Base-by-base conservation (phyloP, 495 filamentous ascomycete genomes). In the Emericellopsis terricola region DNA sequence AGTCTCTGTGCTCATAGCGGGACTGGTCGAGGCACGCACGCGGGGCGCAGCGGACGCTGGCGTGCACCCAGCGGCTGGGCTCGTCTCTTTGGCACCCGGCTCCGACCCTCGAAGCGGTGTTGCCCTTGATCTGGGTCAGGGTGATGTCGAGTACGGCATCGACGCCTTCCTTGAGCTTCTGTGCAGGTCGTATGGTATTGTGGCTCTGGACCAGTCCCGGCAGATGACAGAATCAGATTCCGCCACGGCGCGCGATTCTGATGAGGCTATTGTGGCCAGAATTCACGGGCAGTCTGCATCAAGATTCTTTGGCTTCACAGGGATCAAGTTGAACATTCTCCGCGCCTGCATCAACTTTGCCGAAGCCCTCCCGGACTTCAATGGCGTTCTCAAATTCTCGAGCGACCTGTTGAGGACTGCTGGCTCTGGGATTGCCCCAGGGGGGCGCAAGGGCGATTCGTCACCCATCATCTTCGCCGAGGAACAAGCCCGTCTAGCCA, bases 41-140 rank as follows among this genome's bases (percentile, higher is more conserved):
- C 66, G 83, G 36, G 84, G 85, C 20, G 91, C 89, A 34, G 89
- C 91, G 14, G 89, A 94, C 43, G 77, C 87, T 37, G 89, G 91
- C 3, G 78, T 97, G 29, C 89, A 96, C 53, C 91, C 91, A 29
- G 85, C 84, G 17, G 84, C 89, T 15, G 83, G 80, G 1, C 53
- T 91, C 27, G 69, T 74, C 9, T 73, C 74, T 40, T 53, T 85
- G 15, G 64, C 61, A 31, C 45, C 56, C 15, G 60, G 57, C 8
- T 6, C 11, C 4, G 24, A 27, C 8, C 4, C 20, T n/a, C 33
- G 24, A n/a, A 53, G 53, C 16, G 43, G 44, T n/a, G 72, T 71
- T 21, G 69, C 76, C 6, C 53, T 89, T 31, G 78, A 87, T 41
- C 54, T 84, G 16, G 73, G 71, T 10, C 76, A 80, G 41, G 75